phyloP scores from a whole-genome alignment of 257 asterid genomes.

The Solanum ossicruentum region DNA sequence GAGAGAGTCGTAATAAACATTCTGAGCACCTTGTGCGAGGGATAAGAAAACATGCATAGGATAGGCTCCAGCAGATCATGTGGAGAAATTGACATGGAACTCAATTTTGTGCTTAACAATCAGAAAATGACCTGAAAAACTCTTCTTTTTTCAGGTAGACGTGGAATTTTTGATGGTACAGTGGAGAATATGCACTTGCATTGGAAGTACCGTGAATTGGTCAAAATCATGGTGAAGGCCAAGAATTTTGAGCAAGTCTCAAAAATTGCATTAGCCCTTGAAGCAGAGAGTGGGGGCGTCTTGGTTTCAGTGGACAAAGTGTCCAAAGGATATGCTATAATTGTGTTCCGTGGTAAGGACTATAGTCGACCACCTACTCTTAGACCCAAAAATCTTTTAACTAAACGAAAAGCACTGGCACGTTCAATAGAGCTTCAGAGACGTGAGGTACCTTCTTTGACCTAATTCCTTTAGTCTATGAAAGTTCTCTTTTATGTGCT shows the following conservation, averaged over 20 bases:
- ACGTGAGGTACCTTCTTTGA: slow-evolving; percentile 47
- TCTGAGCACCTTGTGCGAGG: no score
- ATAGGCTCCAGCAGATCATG: no score
- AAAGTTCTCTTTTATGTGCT: neutral
- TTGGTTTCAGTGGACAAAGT: slow-evolving; percentile 87
- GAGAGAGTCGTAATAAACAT: no score
- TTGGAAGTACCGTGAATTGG: slow-evolving; percentile 91
- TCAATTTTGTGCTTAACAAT: neutral
- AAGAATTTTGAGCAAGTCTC: slow-evolving; percentile 59
- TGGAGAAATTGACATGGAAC: no score
- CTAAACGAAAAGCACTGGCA: slow-evolving; percentile 90
- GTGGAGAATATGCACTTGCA: slow-evolving; percentile 99
- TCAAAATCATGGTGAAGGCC: slow-evolving; percentile 78
- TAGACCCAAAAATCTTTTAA: slow-evolving; percentile 87
- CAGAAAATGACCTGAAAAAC: neutral
- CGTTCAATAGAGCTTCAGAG: slow-evolving; percentile 97
- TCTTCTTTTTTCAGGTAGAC: slow-evolving; percentile 61
- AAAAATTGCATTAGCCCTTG: slow-evolving; percentile 74
- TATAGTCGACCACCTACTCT: slow-evolving; percentile 55
- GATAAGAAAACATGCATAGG: no score
- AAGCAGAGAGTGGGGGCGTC: slow-evolving; percentile 95
- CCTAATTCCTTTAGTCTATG: neutral
- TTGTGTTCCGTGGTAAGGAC: slow-evolving; percentile 86
- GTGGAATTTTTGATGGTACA: slow-evolving; percentile 95
- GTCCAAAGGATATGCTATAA: slow-evolving; percentile 83